Percentiles rank a stretch among this genome's conserved stretches.
Evolutionary conservation across 1,284 basidiomycete genomes (phyloP).

Genomic region (Hymenochaete sp.): DNA sequence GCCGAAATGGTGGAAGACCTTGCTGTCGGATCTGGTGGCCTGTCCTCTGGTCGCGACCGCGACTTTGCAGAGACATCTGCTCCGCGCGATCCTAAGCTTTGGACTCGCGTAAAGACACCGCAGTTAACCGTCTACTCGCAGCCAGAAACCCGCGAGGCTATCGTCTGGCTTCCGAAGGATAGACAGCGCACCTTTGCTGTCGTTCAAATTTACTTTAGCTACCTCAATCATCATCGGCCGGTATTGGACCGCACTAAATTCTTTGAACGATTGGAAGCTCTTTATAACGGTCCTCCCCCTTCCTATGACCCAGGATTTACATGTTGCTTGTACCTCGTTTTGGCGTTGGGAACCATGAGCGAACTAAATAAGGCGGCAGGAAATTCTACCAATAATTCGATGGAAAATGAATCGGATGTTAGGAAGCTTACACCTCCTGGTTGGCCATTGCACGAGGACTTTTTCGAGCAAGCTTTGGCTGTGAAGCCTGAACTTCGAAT

Average conservation of each 20-base stretch:
- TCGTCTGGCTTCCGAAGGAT: slow-evolving; percentile 68
- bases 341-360: slow-evolving; percentile 72
- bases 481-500: slow-evolving; percentile 74
- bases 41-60: slow-evolving; percentile 59
- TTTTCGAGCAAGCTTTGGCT: slow-evolving; percentile 65
- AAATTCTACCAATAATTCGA: slow-evolving; percentile 20
- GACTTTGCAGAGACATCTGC: slow-evolving; percentile 42
- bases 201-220: slow-evolving; percentile 60
- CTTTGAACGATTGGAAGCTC: slow-evolving; percentile 46
- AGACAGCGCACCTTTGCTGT: slow-evolving; percentile 52
- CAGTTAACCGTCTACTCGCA: slow-evolving; percentile 29
- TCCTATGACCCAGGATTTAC: slow-evolving; percentile 66
- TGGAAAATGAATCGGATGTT: slow-evolving; percentile 3
- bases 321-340: slow-evolving; percentile 64
- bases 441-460: slow-evolving; percentile 75
- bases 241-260: slow-evolving; percentile 61
- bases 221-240: slow-evolving; percentile 70
- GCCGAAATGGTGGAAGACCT: slow-evolving; percentile 65
- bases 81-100: slow-evolving; percentile 53
- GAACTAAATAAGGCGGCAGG: slow-evolving; percentile 50
- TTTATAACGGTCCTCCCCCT: slow-evolving; percentile 49
- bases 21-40: slow-evolving; percentile 60
- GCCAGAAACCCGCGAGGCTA: slow-evolving; percentile 25
- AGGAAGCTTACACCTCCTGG: slow-evolving; percentile 58
- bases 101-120: slow-evolving; percentile 45